Evolutionary conservation across 371 early-diverging fungal genomes (phyloP), one percentile per base, ranked within the genome.

Genomic region (Sporodiniella umbellata): DNA sequence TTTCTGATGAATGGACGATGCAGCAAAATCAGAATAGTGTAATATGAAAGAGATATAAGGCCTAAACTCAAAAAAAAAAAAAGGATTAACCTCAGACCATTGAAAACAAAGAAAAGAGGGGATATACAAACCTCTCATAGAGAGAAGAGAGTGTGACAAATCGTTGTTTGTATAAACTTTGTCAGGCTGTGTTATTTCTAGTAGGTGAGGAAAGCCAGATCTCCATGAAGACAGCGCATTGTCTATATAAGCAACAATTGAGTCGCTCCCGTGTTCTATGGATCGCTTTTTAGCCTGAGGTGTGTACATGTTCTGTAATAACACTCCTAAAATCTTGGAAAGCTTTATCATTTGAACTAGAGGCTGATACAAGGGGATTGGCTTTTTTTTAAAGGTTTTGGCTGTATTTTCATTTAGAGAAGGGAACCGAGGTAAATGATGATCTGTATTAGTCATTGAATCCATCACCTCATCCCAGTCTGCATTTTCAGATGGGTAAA

Each of bases 21-120:
- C 1, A 92, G 71, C 8, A 92, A 62, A 42, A 90, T 86, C 33
- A 86, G 53, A 64, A 2, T 81, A 79, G 64, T 90, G 80, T 67
- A 86, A 86, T 19, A 87, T 67, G 59, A 86, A 66, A 53, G 83
- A 83, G 14, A 78, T 25, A 44, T 74, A 67, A 67, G 33, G 1
- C 65, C 72, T 71, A n/a, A n/a, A n/a, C n/a, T n/a, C n/a, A n/a
- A n/a, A n/a, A n/a, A n/a, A n/a, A n/a, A n/a, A n/a, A n/a, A n/a
- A n/a, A n/a, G n/a, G n/a, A n/a, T n/a, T n/a, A n/a, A n/a, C n/a
- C n/a, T n/a, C n/a, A n/a, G n/a, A n/a, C n/a, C n/a, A n/a, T n/a
- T n/a, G n/a, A n/a, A n/a, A n/a, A n/a, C n/a, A n/a, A n/a, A n/a
- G n/a, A n/a, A n/a, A n/a, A n/a, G n/a, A n/a, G n/a, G n/a, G n/a